Percentiles rank a stretch among this genome's conserved stretches.
Evolutionary conservation across 352 stramenopile genomes (phyloP).

Genomic region (Globisporangium splendens): DNA sequence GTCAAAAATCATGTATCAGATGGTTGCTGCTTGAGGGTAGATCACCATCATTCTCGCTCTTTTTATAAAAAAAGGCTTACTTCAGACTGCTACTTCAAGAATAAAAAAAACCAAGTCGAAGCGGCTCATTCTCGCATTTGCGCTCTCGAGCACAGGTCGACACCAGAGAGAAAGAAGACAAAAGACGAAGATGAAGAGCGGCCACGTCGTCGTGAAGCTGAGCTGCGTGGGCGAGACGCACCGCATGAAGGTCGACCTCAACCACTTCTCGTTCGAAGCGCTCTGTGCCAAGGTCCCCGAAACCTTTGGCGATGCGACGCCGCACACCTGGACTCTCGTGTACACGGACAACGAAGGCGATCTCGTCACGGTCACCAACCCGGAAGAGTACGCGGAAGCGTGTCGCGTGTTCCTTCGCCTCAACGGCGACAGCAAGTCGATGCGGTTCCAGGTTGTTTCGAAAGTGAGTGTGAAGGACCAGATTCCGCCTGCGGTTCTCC

Average conservation of each 20-base stretch:
- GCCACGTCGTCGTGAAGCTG: conserved; percentile 49
- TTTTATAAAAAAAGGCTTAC: not conserved
- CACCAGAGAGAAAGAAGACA: not conserved
- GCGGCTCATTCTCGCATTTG: conserved; percentile 2
- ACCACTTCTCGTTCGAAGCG: conserved; percentile 39
- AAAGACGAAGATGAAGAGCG: conserved; percentile 5
- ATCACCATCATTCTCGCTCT: not conserved
- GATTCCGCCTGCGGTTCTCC: conserved; percentile 37
- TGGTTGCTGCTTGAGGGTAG: not conserved
- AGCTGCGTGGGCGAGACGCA: conserved; percentile 47
- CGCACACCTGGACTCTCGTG: conserved; percentile 41
- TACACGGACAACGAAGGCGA: conserved; percentile 76
- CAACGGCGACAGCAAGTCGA: conserved; percentile 18
- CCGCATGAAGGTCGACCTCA: conserved; percentile 27
- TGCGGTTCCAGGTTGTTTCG: conserved; percentile 63
- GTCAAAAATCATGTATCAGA: not conserved
- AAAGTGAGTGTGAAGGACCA: conserved; percentile 42
- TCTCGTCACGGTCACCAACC: conserved; percentile 50
- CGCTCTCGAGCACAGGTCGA: not conserved
- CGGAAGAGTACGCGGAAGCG: conserved; percentile 54
- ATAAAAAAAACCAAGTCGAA: not conserved
- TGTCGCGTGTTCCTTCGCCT: conserved; percentile 42
- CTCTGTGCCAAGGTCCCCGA: conserved; percentile 37
- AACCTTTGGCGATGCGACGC: conserved; percentile 27
- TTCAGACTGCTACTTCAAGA: not conserved